phyloP scores from a whole-genome alignment of 1,284 basidiomycete genomes.

The Leccinum pseudoinsigne region DNA sequence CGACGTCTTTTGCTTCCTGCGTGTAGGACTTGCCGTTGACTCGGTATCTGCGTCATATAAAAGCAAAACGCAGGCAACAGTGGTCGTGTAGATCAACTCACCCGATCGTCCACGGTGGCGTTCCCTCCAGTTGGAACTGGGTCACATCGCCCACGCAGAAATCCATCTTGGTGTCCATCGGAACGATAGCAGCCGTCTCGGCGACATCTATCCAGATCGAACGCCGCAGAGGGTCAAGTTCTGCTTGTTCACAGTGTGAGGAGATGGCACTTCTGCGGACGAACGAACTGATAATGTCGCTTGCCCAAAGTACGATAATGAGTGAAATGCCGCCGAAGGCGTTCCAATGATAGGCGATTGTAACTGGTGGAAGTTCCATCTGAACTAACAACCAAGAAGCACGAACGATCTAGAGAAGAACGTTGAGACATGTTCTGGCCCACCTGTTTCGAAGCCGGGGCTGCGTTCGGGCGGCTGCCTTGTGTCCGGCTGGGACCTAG shows the following conservation, averaged over 20 bases:
- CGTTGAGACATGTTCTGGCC: too few species aligned
- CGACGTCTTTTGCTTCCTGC: conserved; percentile 72
- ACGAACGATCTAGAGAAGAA: too few species aligned
- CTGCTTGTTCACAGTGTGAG: conserved; percentile 76
- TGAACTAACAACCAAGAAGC: too few species aligned
- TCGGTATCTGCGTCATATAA: conserved; percentile 57
- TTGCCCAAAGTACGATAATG: too few species aligned
- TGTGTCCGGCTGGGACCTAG: too few species aligned
- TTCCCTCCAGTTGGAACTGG: conserved; percentile 93
- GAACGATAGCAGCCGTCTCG: conserved; percentile 91
- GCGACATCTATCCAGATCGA: conserved; percentile 86
- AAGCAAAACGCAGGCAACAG: conserved; percentile 1
- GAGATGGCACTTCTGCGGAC: conserved; percentile 22
- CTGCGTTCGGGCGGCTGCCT: too few species aligned
- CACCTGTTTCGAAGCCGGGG: too few species aligned
- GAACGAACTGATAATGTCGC: too few species aligned
- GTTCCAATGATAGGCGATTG: too few species aligned
- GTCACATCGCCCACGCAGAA: conserved; percentile 91
- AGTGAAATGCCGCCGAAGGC: too few species aligned
- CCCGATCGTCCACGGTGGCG: conserved; percentile 94
- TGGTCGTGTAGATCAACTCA: conserved; percentile 38
- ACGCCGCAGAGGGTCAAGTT: conserved; percentile 61
- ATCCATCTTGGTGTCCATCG: conserved; percentile 77
- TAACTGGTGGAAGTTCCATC: too few species aligned
- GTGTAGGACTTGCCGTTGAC: conserved; percentile 77